Evolutionary conservation across 2,329 filamentous ascomycete genomes (phyloP), one percentile per base, ranked within the genome.

Genomic region (Microthyrium microscopicum): DNA sequence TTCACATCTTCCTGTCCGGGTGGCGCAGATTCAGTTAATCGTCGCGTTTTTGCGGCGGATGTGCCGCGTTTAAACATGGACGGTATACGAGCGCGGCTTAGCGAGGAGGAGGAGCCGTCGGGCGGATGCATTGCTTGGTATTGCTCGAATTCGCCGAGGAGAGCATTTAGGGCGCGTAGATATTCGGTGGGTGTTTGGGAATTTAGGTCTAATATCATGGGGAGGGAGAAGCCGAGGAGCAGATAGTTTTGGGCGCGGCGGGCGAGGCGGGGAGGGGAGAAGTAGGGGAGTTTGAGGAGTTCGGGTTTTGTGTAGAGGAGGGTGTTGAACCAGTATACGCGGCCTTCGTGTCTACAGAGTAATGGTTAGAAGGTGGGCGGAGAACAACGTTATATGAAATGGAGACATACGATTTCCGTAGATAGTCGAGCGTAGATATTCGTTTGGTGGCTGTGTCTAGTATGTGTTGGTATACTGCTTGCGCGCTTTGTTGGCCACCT

Each of bases 271-370:
- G 79, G 74, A 4, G 73, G 62, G 38, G 91, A 80, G 50, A 91
- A 87, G 50, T 83, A 92, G 29, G 87, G 76, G 61, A 94, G 77
- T 48, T 77, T 75, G 33, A 69, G 62, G 21, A 95, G 66, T 53
- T 93, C 83, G 20, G 70, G 56, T 47, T 82, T 79, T 42, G 84
- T 81, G 56, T 93, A 93, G 49, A 92, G 78, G 39, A 93, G 72
- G 0, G 89, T 94, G 58, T 94, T 94, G 64, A 95, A 94, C 85
- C 89, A 95, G 61, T 92, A 95, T 26, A 93, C 75, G 38, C 83
- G 76, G 39, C 87, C 85, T 57, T 94, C 84, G 51, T 98, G 85
- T 19, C 83, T 92, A 51, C 5, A n/a, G 34, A 2, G 20, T 8
- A 7, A 15, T 13, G 4, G 12, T 19, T 20, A 4, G 11, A 26